Conservation (phyloP, 768 basidiomycete genomes). For the Mycena filopes region DNA sequence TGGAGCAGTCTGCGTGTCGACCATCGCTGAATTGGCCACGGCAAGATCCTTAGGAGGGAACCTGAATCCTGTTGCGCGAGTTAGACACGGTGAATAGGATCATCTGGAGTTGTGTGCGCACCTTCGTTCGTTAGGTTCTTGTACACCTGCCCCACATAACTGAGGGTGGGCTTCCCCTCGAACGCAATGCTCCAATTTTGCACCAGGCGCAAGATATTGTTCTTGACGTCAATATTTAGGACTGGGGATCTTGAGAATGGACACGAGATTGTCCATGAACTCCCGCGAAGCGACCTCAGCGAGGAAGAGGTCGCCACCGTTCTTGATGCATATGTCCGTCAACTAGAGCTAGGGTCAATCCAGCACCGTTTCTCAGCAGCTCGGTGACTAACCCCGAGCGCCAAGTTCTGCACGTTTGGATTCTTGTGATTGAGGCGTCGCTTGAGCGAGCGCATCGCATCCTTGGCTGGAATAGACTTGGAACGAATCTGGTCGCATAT, state of each 20-base stretch:
- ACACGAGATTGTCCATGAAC: slow-evolving; percentile 93
- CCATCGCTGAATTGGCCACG: slow-evolving; percentile 82
- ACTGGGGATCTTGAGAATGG: slow-evolving; percentile 82
- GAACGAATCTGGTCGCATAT: slow-evolving; percentile 97
- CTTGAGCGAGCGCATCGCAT: slow-evolving; percentile 90
- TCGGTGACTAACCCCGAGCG: slow-evolving; percentile 74
- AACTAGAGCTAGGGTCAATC: slow-evolving; percentile 57
- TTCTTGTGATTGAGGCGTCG: slow-evolving; percentile 92
- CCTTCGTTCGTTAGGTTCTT: slow-evolving; percentile 81
- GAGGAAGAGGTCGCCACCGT: slow-evolving; percentile 94
- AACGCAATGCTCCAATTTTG: slow-evolving; percentile 96
- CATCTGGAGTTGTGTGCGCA: slow-evolving; percentile 42
- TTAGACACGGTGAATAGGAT: slow-evolving; percentile 6
- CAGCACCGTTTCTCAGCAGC: slow-evolving; percentile 12
- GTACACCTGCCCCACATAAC: slow-evolving; percentile 85
- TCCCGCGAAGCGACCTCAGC: slow-evolving; percentile 87
- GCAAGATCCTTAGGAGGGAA: slow-evolving; percentile 86
- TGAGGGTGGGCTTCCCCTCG: slow-evolving; percentile 78
- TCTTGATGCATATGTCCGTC: slow-evolving; percentile 94
- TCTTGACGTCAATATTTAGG: slow-evolving; percentile 86
- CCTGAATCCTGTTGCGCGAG: slow-evolving; percentile 66
- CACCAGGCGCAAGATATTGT: slow-evolving; percentile 77
- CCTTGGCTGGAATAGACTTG: slow-evolving; percentile 85
- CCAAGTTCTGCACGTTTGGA: slow-evolving; percentile 91
- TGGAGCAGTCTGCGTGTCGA: slow-evolving; percentile 90